Base-by-base conservation (phyloP, 176 grass and related monocot genomes). In the Poa annua region DNA sequence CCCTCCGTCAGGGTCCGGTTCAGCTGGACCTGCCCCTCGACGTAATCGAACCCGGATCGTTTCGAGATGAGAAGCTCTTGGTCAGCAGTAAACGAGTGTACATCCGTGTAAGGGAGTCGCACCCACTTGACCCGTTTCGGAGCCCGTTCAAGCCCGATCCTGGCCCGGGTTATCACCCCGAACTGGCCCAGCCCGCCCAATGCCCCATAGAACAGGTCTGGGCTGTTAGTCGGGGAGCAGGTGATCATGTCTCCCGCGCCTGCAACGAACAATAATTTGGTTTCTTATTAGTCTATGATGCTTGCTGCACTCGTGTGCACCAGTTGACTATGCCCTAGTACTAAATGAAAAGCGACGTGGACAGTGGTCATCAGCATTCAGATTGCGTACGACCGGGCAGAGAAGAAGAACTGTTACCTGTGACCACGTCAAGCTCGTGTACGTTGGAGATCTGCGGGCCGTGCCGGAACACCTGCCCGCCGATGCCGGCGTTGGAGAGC, bases 391-490 rank as follows among this genome's bases (percentile, higher is more conserved):
- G 47, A 55, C 51, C 2, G 63, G 24, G 60, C 10, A 39, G 11
- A 8, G 6, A 1, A 11, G 5, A 36, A 35, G 15, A 52, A 69
- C 8, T 20, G 12, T 7, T 89, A 92, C 90, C 90, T 29, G 91
- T 89, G 47, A 92, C 76, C 9, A 87, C 91, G 24, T 90, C 91
- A 33, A 92, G 67, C 17, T 92, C 87, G 5, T 74, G 80, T 0
- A 92, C 81, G 26, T 89, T 85, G 53, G 87, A 81, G 66, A 84
- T 90, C 88, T 93, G 91, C 0, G 88, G 91, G 13, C 91, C 91
- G 20, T 90, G 82, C 49, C 74, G 79, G 64, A 93, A 93, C 15
- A 63, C 79, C 47, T 83, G 88, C 1, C 91, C 91, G 9, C 91
- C 87, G 0, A 90, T 82, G 17, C 91, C 88, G 2, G 82, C 91